Percentiles rank a stretch among this genome's conserved stretches.
phyloP scores from a whole-genome alignment of 805 yeast genomes.

The Jamesozyma lodderae region DNA sequence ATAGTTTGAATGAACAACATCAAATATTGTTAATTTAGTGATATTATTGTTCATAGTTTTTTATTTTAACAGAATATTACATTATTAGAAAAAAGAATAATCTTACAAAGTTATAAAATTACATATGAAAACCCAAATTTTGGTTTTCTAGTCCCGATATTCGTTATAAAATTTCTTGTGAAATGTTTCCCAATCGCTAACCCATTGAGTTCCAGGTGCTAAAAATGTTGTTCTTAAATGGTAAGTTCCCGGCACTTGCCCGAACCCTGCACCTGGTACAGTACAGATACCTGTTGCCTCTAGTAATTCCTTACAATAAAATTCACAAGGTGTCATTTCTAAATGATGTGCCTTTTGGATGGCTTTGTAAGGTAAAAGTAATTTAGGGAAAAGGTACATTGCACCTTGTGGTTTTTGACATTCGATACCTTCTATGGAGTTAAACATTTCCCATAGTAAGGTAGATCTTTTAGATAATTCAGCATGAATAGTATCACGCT shows the following conservation, averaged over 20 bases:
- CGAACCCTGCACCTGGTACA: constrained; percentile 96
- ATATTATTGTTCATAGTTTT: too few relatives aligned
- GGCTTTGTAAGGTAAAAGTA: constrained; percentile 58
- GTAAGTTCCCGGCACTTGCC: constrained; percentile 80
- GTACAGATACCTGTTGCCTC: constrained; percentile 92
- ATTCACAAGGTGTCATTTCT: constrained; percentile 68
- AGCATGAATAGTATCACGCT: constrained; percentile 51
- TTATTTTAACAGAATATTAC: too few relatives aligned
- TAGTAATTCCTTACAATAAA: constrained; percentile 76
- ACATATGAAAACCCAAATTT: too few relatives aligned
- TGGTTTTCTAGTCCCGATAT: constrained; percentile 34
- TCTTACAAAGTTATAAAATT: too few relatives aligned
- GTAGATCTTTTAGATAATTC: constrained; percentile 57
- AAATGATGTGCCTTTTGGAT: constrained; percentile 47
- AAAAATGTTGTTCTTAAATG: constrained; percentile 95
- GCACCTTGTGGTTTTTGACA: constrained; percentile 95
- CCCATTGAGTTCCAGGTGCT: constrained; percentile 92
- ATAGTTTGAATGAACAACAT: too few relatives aligned
- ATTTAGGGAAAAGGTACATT: constrained; percentile 88
- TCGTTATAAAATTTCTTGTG: constrained; percentile 61
- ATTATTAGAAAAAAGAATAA: too few relatives aligned
- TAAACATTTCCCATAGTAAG: constrained; percentile 60
- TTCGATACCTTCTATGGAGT: constrained; percentile 65
- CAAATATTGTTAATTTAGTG: too few relatives aligned
- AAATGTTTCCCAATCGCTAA: constrained; percentile 66